phyloP scores from a whole-genome alignment of 2,329 filamentous ascomycete species.

The Aspergillus caelatus region DNA sequence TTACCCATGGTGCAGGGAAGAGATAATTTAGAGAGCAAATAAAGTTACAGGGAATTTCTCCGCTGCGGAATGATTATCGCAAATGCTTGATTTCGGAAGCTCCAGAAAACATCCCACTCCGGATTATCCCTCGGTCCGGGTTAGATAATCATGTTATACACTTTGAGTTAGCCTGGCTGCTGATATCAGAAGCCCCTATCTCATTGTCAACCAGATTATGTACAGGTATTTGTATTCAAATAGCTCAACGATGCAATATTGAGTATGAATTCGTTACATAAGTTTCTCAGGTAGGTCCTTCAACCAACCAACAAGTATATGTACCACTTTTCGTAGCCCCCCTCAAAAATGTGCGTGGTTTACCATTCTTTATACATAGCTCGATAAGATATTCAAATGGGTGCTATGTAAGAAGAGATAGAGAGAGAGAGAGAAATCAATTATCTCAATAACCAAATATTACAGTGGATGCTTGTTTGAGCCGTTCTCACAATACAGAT shows the following conservation, averaged over 20 bases:
- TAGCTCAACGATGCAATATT: not conserved
- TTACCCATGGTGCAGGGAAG: conserved; percentile 31
- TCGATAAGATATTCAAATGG: not conserved
- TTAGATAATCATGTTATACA: not conserved
- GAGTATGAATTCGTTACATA: not conserved
- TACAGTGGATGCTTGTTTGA: not conserved
- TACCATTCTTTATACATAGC: not conserved
- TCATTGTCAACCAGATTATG: not conserved
- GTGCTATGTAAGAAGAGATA: too few species aligned
- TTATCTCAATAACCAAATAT: not conserved
- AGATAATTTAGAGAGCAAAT: not conserved
- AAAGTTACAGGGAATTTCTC: conserved; percentile 9
- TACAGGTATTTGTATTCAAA: not conserved
- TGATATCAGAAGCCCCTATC: not conserved
- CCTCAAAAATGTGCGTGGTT: not conserved
- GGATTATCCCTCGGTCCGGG: conserved; percentile 13
- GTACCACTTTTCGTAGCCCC: not conserved
- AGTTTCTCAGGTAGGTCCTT: not conserved
- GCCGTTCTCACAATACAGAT: not conserved
- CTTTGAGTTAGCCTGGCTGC: not conserved
- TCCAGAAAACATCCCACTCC: conserved; percentile 14
- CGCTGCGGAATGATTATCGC: conserved; percentile 7
- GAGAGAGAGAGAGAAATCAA: too few species aligned
- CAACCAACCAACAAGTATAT: not conserved
- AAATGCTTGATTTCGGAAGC: not conserved